A percentile compares a stretch with the other conserved stretches of the same genome.
phyloP scores from a whole-genome alignment of 1,139 yeast genomes.

The Protomyces lactucae-debilis region DNA sequence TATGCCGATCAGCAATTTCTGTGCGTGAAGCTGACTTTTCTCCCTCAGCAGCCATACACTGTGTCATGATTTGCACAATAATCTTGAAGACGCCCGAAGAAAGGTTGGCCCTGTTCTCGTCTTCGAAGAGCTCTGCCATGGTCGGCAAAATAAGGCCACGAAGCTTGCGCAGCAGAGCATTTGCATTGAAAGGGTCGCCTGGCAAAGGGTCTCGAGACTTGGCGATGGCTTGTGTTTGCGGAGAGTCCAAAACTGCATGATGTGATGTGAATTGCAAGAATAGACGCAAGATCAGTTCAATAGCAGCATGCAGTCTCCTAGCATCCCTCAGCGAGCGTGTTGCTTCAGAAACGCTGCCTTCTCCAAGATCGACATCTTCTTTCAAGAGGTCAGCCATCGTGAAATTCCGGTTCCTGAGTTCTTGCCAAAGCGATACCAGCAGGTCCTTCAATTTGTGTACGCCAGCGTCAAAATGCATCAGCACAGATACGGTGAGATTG shows the following conservation, averaged over 20 bases:
- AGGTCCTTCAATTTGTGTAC: neutral
- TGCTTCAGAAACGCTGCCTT: neutral
- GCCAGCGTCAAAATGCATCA: slow-evolving; percentile 1
- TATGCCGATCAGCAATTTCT: no score
- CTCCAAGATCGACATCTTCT: no score
- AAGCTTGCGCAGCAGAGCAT: neutral
- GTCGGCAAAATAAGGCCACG: neutral
- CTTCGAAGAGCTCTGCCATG: neutral
- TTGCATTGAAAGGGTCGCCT: neutral
- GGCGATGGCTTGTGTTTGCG: neutral
- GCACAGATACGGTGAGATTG: slow-evolving; percentile 26
- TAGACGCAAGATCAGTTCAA: neutral
- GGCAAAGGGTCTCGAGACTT: neutral
- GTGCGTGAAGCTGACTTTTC: neutral
- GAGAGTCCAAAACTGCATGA: neutral
- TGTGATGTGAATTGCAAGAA: neutral
- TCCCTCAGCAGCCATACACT: neutral
- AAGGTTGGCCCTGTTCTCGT: neutral
- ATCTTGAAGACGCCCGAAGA: neutral
- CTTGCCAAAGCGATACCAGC: neutral
- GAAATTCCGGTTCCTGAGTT: neutral
- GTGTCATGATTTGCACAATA: neutral
- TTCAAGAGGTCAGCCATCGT: neutral
- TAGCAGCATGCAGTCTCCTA: neutral
- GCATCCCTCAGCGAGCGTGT: neutral